Evolutionary conservation across 2,329 filamentous ascomycete species (phyloP), one percentile per base, ranked within the genome.

Genomic region (Sarocladiaceae sp.): DNA sequence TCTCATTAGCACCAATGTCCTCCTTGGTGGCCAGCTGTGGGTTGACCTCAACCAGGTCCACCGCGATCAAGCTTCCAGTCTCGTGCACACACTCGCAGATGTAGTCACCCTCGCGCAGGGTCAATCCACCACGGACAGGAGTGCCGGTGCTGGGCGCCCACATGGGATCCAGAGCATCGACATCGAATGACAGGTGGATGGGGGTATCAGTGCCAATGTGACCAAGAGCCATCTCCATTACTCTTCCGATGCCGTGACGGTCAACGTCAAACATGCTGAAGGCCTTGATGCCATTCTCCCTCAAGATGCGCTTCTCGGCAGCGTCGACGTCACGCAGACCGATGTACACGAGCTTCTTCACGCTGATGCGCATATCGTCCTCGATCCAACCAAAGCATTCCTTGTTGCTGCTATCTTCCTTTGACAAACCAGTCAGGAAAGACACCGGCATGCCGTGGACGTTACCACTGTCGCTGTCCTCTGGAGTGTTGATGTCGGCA

Each of bases 221-320:
- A 28, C 87, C 93, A 51, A 99, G 79, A n/a, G 93, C 93, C 93
- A 97, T 96, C 64, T 97, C 94, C 74, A 99, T 91, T 58, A 99
- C 90, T 58, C 87, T 87, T 52, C 94, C 94, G 63, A 99, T 99
- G 44, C 94, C 94, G 66, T 97, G 80, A 51, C 83, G 80, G 71
- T 99, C 94, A 69, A 99, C 88, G 66, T 99, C 94, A 67, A 96
- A 94, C 94, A 99, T 99, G 73, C 87, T 93, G 65, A 97, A 99
- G 3, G 93, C 93, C 77, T 90, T 93, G 76, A 99, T 94, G 37
- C 87, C 86, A 64, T 97, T 77, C 59, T 97, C 90, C 53, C 86
- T 80, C 57, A 99, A 75, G 55, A 97, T 89, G 73, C 84, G 82
- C 86, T 97, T 97, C 84, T 99, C 94, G 37, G 84, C 89, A n/a